phyloP scores from a whole-genome alignment of 2,329 filamentous ascomycete genomes.

The Cryoendolithus antarcticus region DNA sequence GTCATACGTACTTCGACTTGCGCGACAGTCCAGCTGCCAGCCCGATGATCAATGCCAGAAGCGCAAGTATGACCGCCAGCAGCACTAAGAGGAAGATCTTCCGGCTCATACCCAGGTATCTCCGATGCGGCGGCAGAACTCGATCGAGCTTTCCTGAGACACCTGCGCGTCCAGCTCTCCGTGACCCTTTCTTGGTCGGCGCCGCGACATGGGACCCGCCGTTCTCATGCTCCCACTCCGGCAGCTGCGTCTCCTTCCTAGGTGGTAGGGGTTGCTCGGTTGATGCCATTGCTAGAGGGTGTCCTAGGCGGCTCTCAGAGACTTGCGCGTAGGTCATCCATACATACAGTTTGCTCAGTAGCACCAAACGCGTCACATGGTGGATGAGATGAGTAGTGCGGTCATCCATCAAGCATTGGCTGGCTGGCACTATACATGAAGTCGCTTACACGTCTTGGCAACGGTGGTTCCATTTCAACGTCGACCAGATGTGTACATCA shows the following conservation, averaged over 20 bases:
- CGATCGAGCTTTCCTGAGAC: conserved; percentile 18
- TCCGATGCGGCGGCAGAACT: conserved; percentile 25
- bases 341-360: no score
- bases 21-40: conserved; percentile 27
- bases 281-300: no score
- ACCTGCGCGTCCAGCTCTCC: not conserved
- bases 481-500: no score
- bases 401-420: no score
- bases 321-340: no score
- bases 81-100: conserved; percentile 27
- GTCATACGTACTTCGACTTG: conserved; percentile 5
- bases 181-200: not conserved
- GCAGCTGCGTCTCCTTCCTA: conserved; percentile 9
- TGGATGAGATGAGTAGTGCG: no score
- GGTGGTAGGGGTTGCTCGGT: no score
- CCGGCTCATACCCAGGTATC: conserved; percentile 28
- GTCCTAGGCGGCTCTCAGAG: no score
- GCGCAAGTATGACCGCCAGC: conserved; percentile 18
- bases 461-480: no score
- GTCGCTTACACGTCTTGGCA: no score
- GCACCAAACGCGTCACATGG: no score
- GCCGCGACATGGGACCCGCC: not conserved
- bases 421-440: no score
- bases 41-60: conserved; percentile 30
- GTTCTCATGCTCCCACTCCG: conserved; percentile 16